These are phyloP conservation scores for Yueomyces sp. DNA, from an alignment of 805 yeast species.

Conservation along the genomic window DNA sequence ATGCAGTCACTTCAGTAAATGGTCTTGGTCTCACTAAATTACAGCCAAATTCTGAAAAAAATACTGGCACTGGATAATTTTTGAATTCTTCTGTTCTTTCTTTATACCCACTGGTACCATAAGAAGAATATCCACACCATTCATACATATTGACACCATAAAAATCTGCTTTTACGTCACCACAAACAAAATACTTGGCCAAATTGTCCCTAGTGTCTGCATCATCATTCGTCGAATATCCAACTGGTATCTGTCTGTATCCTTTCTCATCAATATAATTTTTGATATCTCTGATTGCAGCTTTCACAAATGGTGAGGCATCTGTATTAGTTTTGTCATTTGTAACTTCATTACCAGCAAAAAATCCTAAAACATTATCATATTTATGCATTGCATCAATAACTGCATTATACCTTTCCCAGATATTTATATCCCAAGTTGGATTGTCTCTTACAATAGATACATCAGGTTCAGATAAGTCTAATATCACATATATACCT, in stretches of 20 bases:
- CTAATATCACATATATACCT: slow-evolving; percentile 86
- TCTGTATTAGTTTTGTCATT: slow-evolving; percentile 72
- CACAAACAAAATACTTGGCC: slow-evolving; percentile 83
- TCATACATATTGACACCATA: slow-evolving; percentile 81
- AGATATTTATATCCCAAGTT: slow-evolving; percentile 58
- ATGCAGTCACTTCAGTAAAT: slow-evolving; percentile 55
- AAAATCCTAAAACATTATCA: slow-evolving; percentile 78
- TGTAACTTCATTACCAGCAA: slow-evolving; percentile 96
- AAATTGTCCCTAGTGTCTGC: slow-evolving; percentile 60
- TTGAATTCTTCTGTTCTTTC: slow-evolving; percentile 49
- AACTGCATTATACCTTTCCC: slow-evolving; percentile 66
- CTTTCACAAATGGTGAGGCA: slow-evolving; percentile 90
- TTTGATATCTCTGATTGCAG: slow-evolving; percentile 86
- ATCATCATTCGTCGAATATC: slow-evolving; percentile 88
- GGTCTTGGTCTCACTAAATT: slow-evolving; percentile 53
- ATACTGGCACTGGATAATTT: slow-evolving; percentile 56
- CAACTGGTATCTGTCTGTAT: slow-evolving; percentile 80
- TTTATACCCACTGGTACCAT: slow-evolving; percentile 49
- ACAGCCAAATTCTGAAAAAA: slow-evolving; percentile 77
- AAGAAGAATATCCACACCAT: slow-evolving; percentile 68
- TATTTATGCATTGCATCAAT: slow-evolving; percentile 70
- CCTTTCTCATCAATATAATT: slow-evolving; percentile 45
- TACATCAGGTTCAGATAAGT: slow-evolving; percentile 70
- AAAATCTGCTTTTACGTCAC: slow-evolving; percentile 50
- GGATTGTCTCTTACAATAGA: slow-evolving; percentile 75